A percentile compares a stretch with the other conserved stretches of the same genome.
These are phyloP conservation scores for Microstroma glucosiphilum DNA, from an alignment of 1,284 basidiomycete species.

Conservation along the genomic window DNA sequence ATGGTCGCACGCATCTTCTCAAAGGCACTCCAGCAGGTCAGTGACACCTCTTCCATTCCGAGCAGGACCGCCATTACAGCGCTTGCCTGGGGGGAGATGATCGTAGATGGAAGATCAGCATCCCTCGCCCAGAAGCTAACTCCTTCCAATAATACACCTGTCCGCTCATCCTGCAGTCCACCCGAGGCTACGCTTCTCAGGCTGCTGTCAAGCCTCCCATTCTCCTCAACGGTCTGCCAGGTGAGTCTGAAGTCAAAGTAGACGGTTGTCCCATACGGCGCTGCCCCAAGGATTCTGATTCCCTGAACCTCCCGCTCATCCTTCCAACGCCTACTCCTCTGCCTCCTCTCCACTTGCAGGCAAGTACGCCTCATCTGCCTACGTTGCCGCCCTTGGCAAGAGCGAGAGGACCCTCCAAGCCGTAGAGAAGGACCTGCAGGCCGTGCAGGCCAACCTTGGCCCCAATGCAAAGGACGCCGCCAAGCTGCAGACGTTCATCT, in stretches of 20 bases:
- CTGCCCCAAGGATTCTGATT: neutral
- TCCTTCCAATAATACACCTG: slow-evolving; percentile 7
- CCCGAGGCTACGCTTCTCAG: slow-evolving; percentile 47
- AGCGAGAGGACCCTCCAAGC: slow-evolving; percentile 49
- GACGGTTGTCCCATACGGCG: neutral
- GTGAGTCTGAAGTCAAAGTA: slow-evolving; percentile 17
- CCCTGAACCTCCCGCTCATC: neutral
- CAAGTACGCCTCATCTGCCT: slow-evolving; percentile 93
- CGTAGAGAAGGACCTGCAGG: slow-evolving; percentile 63
- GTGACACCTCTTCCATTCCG: neutral
- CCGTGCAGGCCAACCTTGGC: slow-evolving; percentile 42
- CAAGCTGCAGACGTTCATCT: slow-evolving; percentile 66
- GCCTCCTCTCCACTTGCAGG: slow-evolving; percentile 55
- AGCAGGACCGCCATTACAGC: too few relatives aligned
- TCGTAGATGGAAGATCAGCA: neutral
- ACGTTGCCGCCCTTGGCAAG: slow-evolving; percentile 81
- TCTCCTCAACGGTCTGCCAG: slow-evolving; percentile 42
- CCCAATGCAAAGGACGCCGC: slow-evolving; percentile 49
- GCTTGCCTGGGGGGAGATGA: too few relatives aligned
- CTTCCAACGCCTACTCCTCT: neutral
- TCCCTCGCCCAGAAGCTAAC: neutral
- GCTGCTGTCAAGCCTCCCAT: slow-evolving; percentile 34
- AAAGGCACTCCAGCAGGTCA: slow-evolving; percentile 18
- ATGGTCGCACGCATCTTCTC: slow-evolving; percentile 20
- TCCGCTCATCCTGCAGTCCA: slow-evolving; percentile 23